These are phyloP conservation scores for Schizopora paradoxa DNA, from an alignment of 1,284 basidiomycete genomes.

Conservation along the genomic window DNA sequence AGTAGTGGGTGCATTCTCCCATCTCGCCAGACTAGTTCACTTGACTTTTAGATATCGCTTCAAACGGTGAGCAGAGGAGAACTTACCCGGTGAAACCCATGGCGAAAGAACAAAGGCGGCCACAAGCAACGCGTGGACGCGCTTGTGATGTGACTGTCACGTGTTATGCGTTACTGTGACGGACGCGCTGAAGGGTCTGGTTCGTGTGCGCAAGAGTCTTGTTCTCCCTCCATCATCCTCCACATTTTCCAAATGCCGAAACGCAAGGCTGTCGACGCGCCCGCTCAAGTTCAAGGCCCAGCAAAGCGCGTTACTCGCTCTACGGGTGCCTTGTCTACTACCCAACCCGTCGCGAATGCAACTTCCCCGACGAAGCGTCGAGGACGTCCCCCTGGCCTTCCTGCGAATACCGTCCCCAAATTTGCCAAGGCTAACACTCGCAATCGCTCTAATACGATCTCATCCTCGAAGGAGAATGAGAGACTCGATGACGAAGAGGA, in stretches of 20 bases:
- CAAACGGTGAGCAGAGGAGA: slow-evolving; percentile 14
- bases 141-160: not conserved
- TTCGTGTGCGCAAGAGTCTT: slow-evolving; percentile 13
- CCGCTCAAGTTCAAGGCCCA: slow-evolving; percentile 16
- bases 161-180: not conserved
- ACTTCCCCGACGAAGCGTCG: slow-evolving; percentile 5
- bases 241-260: slow-evolving; percentile 40
- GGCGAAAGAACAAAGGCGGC: slow-evolving; percentile 11
- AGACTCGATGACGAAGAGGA: not conserved
- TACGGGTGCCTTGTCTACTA: slow-evolving; percentile 1
- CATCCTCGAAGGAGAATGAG: not conserved
- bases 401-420: no score
- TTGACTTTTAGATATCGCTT: slow-evolving; percentile 2
- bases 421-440: no score
- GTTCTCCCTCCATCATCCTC: slow-evolving; percentile 29
- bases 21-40: slow-evolving; percentile 57
- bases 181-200: no score
- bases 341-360: not conserved
- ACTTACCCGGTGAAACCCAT: slow-evolving; percentile 65
- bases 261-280: slow-evolving; percentile 37
- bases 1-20: slow-evolving; percentile 70
- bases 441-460: not conserved
- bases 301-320: slow-evolving; percentile 24
- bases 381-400: no score
- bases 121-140: not conserved